Evolutionary conservation across 1,139 yeast species (phyloP).

Genomic region (Candida freyschussii): DNA sequence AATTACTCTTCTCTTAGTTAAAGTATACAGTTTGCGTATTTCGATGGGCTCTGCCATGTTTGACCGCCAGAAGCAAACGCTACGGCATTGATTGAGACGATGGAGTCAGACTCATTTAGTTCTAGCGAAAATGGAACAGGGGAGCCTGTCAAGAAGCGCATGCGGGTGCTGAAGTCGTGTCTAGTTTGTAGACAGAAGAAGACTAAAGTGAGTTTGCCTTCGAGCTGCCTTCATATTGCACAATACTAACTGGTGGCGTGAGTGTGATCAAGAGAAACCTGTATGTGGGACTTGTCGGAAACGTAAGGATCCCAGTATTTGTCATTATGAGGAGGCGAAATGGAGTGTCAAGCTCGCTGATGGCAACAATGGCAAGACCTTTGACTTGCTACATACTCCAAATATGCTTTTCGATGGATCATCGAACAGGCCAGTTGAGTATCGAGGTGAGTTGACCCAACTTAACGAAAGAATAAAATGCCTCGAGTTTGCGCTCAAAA

Average conservation of each 20-base stretch:
- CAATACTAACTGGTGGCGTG: constrained; percentile 4
- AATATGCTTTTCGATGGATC: constrained; percentile 2
- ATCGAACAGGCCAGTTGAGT: neutral
- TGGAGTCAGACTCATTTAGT: too few relatives aligned
- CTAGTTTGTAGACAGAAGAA: constrained; percentile 33
- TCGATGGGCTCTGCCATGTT: too few relatives aligned
- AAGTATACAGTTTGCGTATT: too few relatives aligned
- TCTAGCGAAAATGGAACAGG: too few relatives aligned
- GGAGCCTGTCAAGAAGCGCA: constrained; percentile 10
- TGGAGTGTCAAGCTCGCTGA: constrained; percentile 11
- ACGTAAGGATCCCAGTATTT: constrained; percentile 23
- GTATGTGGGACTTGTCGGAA: constrained; percentile 28
- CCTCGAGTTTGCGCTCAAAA: constrained; percentile 9
- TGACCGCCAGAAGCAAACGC: too few relatives aligned
- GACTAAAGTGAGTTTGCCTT: constrained; percentile 21
- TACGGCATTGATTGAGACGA: too few relatives aligned
- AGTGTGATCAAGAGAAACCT: constrained; percentile 31
- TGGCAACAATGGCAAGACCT: neutral
- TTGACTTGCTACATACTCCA: constrained; percentile 1
- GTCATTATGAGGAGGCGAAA: constrained; percentile 21
- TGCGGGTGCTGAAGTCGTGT: constrained; percentile 22
- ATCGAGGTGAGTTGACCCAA: constrained; percentile 1
- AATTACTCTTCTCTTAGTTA: too few relatives aligned
- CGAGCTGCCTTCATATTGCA: neutral
- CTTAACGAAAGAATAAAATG: constrained; percentile 9